Percentiles rank a stretch among this genome's conserved stretches.
Evolutionary conservation across 352 stramenopile genomes (phyloP).

Genomic region (Pythium aphanidermatum): DNA sequence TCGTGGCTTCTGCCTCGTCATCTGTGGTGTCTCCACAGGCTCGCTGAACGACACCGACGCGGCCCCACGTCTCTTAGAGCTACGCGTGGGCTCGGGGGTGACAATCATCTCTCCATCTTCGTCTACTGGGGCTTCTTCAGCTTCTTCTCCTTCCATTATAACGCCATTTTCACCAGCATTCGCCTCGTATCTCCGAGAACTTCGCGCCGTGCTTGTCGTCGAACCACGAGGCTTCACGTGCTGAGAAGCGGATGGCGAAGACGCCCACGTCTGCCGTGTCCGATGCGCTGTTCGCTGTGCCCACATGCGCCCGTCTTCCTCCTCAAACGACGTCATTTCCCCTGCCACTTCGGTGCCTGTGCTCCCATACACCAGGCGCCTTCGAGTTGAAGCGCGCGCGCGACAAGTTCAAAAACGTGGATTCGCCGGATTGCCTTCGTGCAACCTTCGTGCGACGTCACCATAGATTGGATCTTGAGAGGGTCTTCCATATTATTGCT

Average conservation of each 20-base stretch:
- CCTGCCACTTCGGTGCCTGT: too few relatives aligned
- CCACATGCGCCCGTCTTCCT: slow-evolving; percentile 14
- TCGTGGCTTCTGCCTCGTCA: slow-evolving; percentile 9
- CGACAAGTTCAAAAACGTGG: too few relatives aligned
- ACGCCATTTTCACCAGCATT: background rate
- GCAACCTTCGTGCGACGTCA: too few relatives aligned
- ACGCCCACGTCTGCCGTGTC: background rate
- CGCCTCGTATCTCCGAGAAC: background rate
- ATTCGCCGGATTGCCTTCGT: too few relatives aligned
- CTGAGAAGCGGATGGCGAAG: background rate
- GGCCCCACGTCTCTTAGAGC: slow-evolving; percentile 1
- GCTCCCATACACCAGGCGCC: too few relatives aligned
- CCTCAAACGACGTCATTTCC: slow-evolving; percentile 17
- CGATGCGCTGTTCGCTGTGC: slow-evolving; percentile 1
- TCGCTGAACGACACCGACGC: slow-evolving; percentile 24
- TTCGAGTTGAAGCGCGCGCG: too few relatives aligned
- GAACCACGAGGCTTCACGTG: background rate
- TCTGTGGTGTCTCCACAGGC: slow-evolving; percentile 11
- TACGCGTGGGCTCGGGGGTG: slow-evolving; percentile 2
- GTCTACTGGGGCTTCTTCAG: slow-evolving; percentile 4
- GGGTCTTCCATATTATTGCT: too few relatives aligned
- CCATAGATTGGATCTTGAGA: too few relatives aligned
- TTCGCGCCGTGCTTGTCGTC: background rate
- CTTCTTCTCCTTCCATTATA: slow-evolving; percentile 11
- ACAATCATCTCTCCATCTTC: background rate